Evolutionary conservation across 257 asterid genomes (phyloP), one percentile per base, ranked within the genome.

Genomic region (Gentiana macrophylla): DNA sequence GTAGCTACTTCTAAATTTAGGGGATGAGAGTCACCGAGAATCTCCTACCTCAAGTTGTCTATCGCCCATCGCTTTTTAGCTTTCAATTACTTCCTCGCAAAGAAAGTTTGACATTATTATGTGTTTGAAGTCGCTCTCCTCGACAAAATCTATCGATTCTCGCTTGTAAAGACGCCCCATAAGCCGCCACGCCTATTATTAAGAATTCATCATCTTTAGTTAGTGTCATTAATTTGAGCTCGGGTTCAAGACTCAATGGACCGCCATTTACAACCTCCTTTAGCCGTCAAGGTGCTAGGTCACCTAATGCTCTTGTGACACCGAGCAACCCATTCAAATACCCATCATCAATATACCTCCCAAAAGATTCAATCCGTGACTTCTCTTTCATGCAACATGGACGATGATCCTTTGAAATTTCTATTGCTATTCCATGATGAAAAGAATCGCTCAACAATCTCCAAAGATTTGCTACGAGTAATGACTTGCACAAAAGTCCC

Each of bases 381-480:
- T 78, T 73, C 55, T 89, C 97, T 32, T 69, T 79, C 55, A 65
- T 58, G 45, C 82, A 76, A 61, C 86, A 75, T 35, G 97, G 93
- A 50, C 82, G 67, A 75, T 89, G 97, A 63, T 86, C 95, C 63
- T 76, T 69, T 35, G 95, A 89, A 95, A 89, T 81, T 78, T 89
- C 95, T 24, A 89, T 67, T 8, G 92, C 94, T 36, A 75, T 62
- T 56, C 95, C 97, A 6, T 67, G 55, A 54, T 93, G 83, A 43
- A 89, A 53, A 89, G 64, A 37, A 89, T 92, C 2, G 97, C 97
- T 59, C 97, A 68, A 60, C 94, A 89, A 45, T 89, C 97, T 66
- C 97, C 97, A n/a, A n/a, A 34, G 89, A 68, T 89, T 89, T 50
- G 95, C 97, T 32, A 89, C 95, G 8, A 89, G 93, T 65, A 89